phyloP scores from a whole-genome alignment of 1,139 yeast species.

The Lodderomyces beijingensis region DNA sequence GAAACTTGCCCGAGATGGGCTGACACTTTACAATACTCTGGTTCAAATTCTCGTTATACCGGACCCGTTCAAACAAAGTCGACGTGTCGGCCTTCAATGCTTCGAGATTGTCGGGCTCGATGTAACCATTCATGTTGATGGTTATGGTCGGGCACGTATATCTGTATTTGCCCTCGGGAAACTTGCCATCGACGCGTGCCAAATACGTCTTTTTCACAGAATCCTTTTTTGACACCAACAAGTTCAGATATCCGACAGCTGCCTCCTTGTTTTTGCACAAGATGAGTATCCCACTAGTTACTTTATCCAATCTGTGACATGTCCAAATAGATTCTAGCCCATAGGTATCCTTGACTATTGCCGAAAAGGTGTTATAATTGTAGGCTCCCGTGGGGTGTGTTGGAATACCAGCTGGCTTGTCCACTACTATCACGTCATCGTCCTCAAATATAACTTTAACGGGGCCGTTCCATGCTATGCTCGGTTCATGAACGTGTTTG shows the following conservation, averaged over 20 bases:
- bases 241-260: conserved; percentile 41
- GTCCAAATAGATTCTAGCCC: conserved; percentile 41
- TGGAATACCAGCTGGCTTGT: conserved; percentile 76
- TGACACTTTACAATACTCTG: conserved; percentile 59
- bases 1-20: conserved; percentile 74
- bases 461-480: conserved; percentile 25
- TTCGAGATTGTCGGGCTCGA: conserved; percentile 27
- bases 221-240: conserved; percentile 34
- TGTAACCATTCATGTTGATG: conserved; percentile 31
- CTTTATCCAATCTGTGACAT: conserved; percentile 67
- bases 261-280: conserved; percentile 47
- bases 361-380: conserved; percentile 56
- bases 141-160: conserved; percentile 35
- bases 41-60: conserved; percentile 23
- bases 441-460: conserved; percentile 46
- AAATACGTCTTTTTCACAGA: conserved; percentile 46
- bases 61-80: conserved; percentile 28
- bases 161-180: conserved; percentile 34
- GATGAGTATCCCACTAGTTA: conserved; percentile 70
- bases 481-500: conserved; percentile 64
- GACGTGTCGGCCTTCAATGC: conserved; percentile 27
- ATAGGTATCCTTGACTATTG: conserved; percentile 45
- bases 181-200: conserved; percentile 60
- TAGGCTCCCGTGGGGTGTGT: conserved; percentile 77
- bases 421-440: conserved; percentile 51